Conservation (phyloP, 106 monocot genomes). For the Phalaenopsis equestris region DNA sequence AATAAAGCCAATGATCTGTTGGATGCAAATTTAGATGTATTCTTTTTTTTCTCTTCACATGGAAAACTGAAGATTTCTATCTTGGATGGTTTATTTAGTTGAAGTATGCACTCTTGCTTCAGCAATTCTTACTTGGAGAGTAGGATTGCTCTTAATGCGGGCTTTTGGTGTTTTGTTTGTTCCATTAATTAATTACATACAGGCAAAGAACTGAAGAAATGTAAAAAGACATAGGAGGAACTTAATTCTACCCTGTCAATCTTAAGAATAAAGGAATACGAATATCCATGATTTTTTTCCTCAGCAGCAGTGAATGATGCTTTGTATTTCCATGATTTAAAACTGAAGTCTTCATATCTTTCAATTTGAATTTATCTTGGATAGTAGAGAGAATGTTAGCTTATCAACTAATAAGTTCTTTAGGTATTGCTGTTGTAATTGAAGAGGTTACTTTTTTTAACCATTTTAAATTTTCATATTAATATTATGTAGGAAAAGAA, state of each 20-base stretch:
- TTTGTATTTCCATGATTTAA: background rate
- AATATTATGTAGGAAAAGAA: conserved; percentile 63
- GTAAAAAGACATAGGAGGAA: background rate
- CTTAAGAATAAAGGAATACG: background rate
- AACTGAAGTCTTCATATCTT: background rate
- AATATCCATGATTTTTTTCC: background rate
- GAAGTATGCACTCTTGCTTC: background rate
- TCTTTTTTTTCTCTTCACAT: background rate
- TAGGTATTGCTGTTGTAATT: background rate
- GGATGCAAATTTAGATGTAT: background rate
- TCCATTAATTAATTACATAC: background rate
- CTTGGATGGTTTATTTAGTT: background rate
- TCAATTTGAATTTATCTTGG: background rate
- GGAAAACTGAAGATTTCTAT: background rate
- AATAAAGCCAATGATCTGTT: background rate
- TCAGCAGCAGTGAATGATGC: background rate
- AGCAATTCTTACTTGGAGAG: background rate
- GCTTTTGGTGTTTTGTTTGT: background rate
- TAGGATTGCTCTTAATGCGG: background rate
- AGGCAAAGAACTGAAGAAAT: background rate
- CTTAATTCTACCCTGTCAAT: background rate
- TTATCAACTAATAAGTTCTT: background rate
- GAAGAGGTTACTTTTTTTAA: too few species aligned
- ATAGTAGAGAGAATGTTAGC: background rate
- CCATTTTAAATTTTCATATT: background rate